Evolutionary conservation across 768 basidiomycete genomes (phyloP).

Genomic region (Boletus reticulatus): DNA sequence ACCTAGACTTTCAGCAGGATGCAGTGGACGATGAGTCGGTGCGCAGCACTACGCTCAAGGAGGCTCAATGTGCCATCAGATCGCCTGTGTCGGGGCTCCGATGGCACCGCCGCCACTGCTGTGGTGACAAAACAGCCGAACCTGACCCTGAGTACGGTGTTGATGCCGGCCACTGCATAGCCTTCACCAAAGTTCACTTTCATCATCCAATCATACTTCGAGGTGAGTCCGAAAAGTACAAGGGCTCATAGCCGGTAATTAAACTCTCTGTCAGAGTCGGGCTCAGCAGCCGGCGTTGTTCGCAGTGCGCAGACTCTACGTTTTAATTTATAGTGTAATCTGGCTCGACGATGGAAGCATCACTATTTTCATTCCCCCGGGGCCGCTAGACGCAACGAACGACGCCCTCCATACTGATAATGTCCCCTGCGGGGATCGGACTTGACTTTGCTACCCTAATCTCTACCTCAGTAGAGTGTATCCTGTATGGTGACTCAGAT

Average conservation of each 20-base stretch:
- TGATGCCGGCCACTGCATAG: background rate
- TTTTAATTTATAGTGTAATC: background rate
- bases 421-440: slow-evolving; percentile 1
- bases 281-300: background rate
- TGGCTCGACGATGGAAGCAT: background rate
- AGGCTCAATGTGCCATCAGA: background rate
- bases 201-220: background rate
- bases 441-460: slow-evolving; percentile 16
- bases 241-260: background rate
- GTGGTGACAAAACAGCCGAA: background rate
- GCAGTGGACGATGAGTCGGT: background rate
- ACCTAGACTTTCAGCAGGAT: background rate
- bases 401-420: background rate
- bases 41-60: background rate
- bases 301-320: background rate
- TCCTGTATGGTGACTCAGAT: slow-evolving; percentile 21
- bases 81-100: slow-evolving; percentile 5
- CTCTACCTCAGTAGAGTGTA: slow-evolving; percentile 16
- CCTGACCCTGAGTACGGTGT: too few relatives aligned
- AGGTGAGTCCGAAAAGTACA: background rate
- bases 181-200: background rate
- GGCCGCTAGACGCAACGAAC: background rate
- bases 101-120: background rate
- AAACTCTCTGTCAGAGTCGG: too few relatives aligned
- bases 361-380: background rate